Conservation (phyloP, 805 yeast genomes). For the Wilhelminamyces savonicus region DNA sequence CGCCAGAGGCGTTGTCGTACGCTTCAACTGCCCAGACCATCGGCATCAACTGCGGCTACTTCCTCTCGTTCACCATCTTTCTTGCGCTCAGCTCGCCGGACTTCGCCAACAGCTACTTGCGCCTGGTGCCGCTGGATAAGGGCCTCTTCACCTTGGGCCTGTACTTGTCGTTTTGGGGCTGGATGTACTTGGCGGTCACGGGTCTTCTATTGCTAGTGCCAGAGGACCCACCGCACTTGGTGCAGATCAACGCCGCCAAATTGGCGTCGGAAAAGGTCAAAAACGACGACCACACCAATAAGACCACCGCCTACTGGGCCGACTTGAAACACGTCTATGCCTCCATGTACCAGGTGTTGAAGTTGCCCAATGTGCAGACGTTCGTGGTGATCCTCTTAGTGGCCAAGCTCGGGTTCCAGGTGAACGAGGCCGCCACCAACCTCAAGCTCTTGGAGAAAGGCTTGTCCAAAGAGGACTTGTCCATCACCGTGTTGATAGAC, state of each 20-base stretch:
- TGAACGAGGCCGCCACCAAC: constrained; percentile 93
- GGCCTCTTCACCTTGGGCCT: constrained; percentile 71
- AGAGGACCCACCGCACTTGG: constrained; percentile 62
- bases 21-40: constrained; percentile 98
- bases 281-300: constrained; percentile 13
- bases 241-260: constrained; percentile 22
- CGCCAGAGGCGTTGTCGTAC: constrained; percentile 71
- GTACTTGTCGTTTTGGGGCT: constrained; percentile 75
- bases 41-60: constrained; percentile 91
- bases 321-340: constrained; percentile 48
- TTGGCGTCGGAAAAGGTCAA: constrained; percentile 21
- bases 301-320: constrained; percentile 5
- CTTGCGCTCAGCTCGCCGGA: constrained; percentile 87
- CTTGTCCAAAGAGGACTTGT: constrained; percentile 85
- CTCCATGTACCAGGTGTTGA: constrained; percentile 65
- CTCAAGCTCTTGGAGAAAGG: constrained; percentile 88
- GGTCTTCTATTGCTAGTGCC: constrained; percentile 52
- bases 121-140: constrained; percentile 50
- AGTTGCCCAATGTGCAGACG: constrained; percentile 63
- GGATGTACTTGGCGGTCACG: constrained; percentile 64
- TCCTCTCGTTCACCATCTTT: constrained; percentile 84
- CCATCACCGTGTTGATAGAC: constrained; percentile 86
- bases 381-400: constrained; percentile 70
- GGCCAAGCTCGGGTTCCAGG: constrained; percentile 90
- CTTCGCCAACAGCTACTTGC: constrained; percentile 80